Conservation (phyloP, 2,329 filamentous ascomycete species). For the Fusarium pseudocircinatum region DNA sequence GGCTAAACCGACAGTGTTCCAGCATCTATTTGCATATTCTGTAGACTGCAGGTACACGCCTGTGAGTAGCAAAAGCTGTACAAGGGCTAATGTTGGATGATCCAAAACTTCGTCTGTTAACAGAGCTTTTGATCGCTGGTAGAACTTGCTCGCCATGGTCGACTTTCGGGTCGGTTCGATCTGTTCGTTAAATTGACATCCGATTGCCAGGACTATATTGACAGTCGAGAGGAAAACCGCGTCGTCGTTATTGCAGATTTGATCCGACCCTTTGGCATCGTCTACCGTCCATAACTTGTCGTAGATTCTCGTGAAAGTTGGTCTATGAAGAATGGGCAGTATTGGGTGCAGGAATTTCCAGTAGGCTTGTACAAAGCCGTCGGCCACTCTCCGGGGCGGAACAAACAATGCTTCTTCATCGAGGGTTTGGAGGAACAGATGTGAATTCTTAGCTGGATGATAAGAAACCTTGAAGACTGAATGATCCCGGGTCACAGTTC, state of each 20-base stretch:
- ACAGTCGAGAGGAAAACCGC: background rate
- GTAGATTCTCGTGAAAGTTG: background rate
- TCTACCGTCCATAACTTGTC: background rate
- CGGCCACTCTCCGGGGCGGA: background rate
- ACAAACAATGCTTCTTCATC: background rate
- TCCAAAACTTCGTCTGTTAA: background rate
- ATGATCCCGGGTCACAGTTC: background rate
- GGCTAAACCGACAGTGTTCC: background rate
- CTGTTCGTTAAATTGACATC: background rate
- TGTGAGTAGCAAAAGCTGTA: background rate
- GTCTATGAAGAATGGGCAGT: background rate
- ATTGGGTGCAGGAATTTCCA: background rate
- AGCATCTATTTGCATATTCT: background rate
- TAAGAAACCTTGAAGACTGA: background rate
- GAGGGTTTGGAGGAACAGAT: background rate
- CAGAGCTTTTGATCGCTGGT: background rate
- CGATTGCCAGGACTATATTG: background rate
- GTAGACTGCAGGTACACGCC: background rate
- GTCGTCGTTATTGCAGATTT: background rate
- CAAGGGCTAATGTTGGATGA: background rate
- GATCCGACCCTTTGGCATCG: background rate
- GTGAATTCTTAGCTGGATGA: background rate
- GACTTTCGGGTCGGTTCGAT: background rate
- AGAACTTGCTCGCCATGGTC: background rate
- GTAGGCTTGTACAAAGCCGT: background rate